A percentile compares a stretch with the other conserved stretches of the same genome.
Evolutionary conservation across 2,329 filamentous ascomycete genomes (phyloP).

Genomic region (Colletotrichum cordylinicola): DNA sequence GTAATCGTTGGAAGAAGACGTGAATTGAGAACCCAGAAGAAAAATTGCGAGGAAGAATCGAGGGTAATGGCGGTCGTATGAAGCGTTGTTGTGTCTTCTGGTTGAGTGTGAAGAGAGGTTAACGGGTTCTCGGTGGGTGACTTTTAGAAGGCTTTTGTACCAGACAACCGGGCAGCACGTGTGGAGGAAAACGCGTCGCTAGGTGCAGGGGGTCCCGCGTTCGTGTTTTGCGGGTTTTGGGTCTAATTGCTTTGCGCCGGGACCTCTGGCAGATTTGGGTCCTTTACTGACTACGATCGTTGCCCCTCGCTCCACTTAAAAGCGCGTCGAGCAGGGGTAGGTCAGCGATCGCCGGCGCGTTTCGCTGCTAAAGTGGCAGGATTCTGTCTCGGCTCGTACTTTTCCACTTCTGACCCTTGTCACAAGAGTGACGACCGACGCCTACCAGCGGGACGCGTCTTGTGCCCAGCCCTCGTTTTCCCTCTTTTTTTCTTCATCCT

Average conservation of each 20-base stretch:
- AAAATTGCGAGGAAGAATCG: slow-evolving; percentile 17
- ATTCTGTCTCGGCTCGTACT: slow-evolving; percentile 1
- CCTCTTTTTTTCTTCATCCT: not conserved
- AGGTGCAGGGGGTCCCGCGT: slow-evolving; percentile 9
- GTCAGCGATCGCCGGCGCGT: slow-evolving; percentile 8
- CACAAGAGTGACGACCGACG: not conserved
- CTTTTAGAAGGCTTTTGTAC: slow-evolving; percentile 21
- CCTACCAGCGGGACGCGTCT: slow-evolving; percentile 1
- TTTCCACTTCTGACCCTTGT: slow-evolving; percentile 11
- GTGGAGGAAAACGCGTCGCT: slow-evolving; percentile 16
- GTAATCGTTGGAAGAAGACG: not conserved
- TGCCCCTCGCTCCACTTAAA: not conserved
- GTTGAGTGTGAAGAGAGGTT: slow-evolving; percentile 6
- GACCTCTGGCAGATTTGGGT: not conserved
- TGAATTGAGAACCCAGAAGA: slow-evolving; percentile 8
- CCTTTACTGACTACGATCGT: not conserved
- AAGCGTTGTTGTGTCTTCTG: not conserved
- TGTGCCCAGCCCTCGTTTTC: slow-evolving; percentile 7
- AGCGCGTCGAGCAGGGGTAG: slow-evolving; percentile 12
- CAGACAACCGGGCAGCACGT: slow-evolving; percentile 6
- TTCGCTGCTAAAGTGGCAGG: slow-evolving; percentile 12
- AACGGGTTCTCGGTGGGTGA: not conserved
- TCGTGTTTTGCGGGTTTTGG: not conserved
- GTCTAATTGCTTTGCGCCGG: not conserved
- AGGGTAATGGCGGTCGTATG: not conserved